Conservation (phyloP, 176 grass and related monocot genomes). For the Ananas comosus region DNA sequence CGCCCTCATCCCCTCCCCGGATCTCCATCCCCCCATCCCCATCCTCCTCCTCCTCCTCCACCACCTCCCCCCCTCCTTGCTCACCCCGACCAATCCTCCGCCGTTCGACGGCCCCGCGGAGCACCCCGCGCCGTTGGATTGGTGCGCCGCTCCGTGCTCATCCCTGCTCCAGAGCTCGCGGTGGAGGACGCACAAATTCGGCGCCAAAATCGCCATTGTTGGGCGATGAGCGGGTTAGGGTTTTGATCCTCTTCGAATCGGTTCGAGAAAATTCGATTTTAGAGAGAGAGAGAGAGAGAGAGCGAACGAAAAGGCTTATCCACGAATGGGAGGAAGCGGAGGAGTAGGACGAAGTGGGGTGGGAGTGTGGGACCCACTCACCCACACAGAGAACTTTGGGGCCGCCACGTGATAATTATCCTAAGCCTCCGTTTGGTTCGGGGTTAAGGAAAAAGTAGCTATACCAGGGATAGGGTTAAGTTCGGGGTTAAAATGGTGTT, state of each 20-base stretch:
- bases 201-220: conserved; percentile 47
- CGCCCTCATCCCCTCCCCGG: conserved; percentile 10
- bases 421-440: too few relatives aligned
- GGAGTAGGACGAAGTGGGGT: conserved; percentile 9
- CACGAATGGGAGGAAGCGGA: conserved; percentile 14
- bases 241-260: too few relatives aligned
- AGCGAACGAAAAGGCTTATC: conserved; percentile 17
- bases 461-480: too few relatives aligned
- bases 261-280: too few relatives aligned
- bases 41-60: conserved; percentile 4
- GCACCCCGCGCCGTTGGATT: conserved; percentile 19
- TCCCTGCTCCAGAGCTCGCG: conserved; percentile 36
- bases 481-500: too few relatives aligned
- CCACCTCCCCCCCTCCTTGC: background rate
- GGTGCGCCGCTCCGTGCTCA: background rate
- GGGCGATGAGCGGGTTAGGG: too few relatives aligned
- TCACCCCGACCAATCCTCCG: conserved; percentile 10
- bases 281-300: too few relatives aligned
- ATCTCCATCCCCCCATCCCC: conserved; percentile 1
- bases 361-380: too few relatives aligned
- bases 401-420: too few relatives aligned
- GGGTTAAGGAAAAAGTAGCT: too few relatives aligned
- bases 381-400: background rate
- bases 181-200: conserved; percentile 36
- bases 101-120: conserved; percentile 33